phyloP scores from a whole-genome alignment of 768 basidiomycete species.

The Leccinum rimulosum region DNA sequence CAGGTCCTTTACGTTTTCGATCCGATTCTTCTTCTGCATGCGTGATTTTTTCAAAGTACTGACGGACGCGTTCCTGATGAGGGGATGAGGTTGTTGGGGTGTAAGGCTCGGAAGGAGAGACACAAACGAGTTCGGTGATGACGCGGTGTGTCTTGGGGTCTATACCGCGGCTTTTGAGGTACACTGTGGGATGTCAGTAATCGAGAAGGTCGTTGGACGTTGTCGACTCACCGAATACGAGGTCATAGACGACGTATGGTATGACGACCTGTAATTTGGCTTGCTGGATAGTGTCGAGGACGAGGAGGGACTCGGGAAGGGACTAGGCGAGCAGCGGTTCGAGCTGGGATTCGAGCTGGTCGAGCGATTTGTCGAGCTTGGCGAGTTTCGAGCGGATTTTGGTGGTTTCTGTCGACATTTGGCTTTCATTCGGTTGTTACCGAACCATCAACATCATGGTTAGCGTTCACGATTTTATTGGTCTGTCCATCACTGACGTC shows the following conservation, averaged over 20 bases:
- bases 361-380: slow-evolving; percentile 54
- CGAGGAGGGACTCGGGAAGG: slow-evolving; percentile 62
- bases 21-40: no score
- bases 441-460: no score
- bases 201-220: neutral
- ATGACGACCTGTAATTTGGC: slow-evolving; percentile 77
- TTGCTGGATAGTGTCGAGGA: slow-evolving; percentile 71
- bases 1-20: no score
- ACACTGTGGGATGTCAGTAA: slow-evolving; percentile 46
- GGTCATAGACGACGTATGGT: slow-evolving; percentile 82
- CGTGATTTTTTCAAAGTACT: no score
- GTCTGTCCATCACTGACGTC: no score
- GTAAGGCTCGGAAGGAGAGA: neutral
- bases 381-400: slow-evolving; percentile 43
- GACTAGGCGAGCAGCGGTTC: slow-evolving; percentile 66
- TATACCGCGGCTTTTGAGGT: slow-evolving; percentile 75
- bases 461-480: no score
- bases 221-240: slow-evolving; percentile 71
- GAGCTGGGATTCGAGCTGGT: slow-evolving; percentile 64
- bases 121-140: slow-evolving; percentile 51
- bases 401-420: slow-evolving; percentile 26
- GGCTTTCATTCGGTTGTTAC: no score
- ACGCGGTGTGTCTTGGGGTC: slow-evolving; percentile 40
- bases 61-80: no score
- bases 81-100: no score